Evolutionary conservation across 2,329 filamentous ascomycete species (phyloP).

Genomic region (Colletotrichum ledebouriae): DNA sequence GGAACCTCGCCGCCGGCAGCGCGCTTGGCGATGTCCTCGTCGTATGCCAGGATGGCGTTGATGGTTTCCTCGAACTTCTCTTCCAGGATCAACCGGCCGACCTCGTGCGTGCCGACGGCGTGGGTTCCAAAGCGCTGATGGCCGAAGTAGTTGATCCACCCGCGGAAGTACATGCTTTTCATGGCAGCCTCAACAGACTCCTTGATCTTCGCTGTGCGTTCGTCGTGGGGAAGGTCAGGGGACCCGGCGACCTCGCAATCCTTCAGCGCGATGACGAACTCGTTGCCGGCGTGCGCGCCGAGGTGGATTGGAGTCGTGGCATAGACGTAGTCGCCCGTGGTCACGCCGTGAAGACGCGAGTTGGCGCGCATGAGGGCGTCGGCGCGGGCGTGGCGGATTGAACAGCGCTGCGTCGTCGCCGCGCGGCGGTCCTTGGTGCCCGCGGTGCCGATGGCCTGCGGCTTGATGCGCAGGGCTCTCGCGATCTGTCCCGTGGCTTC

Average conservation of each 20-base stretch:
- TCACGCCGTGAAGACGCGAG: conserved; percentile 71
- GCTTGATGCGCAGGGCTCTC: conserved; percentile 79
- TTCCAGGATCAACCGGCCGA: conserved; percentile 87
- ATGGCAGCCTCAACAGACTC: conserved; percentile 69
- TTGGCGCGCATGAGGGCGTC: conserved; percentile 76
- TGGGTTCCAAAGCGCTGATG: conserved; percentile 97
- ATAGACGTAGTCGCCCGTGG: conserved; percentile 87
- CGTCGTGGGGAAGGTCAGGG: conserved; percentile 27
- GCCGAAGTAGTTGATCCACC: conserved; percentile 98
- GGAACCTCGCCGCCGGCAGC: conserved; percentile 53
- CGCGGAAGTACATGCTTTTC: conserved; percentile 75
- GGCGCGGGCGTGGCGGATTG: conserved; percentile 66
- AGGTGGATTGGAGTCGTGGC: conserved; percentile 79
- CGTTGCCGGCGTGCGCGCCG: conserved; percentile 88
- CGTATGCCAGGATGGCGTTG: conserved; percentile 81
- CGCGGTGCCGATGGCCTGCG: conserved; percentile 80
- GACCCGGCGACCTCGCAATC: conserved; percentile 75
- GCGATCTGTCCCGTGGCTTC: conserved; percentile 85
- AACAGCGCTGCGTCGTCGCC: conserved; percentile 86
- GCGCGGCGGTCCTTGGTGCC: conserved; percentile 93
- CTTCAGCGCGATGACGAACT: conserved; percentile 92
- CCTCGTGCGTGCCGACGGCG: conserved; percentile 83
- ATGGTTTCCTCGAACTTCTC: conserved; percentile 86
- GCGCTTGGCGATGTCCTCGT: conserved; percentile 68
- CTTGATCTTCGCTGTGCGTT: conserved; percentile 46